These are phyloP conservation scores for Plasmodium gaboni DNA, from an alignment of 169 alveolate genomes.

Conservation along the genomic window DNA sequence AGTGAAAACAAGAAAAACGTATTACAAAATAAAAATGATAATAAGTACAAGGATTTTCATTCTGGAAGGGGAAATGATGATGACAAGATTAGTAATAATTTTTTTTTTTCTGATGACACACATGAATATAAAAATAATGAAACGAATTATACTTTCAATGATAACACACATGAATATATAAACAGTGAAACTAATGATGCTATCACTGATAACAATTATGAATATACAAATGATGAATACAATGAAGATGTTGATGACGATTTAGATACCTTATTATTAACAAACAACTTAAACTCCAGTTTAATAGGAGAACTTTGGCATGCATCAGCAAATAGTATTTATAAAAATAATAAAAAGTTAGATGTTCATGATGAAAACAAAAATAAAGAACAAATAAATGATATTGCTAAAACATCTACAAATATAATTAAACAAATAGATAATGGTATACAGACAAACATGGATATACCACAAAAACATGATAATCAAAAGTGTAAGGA, in stretches of 20 bases:
- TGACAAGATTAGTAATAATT: background rate
- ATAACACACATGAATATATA: background rate
- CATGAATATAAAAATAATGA: background rate
- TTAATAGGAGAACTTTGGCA: constrained; percentile 73
- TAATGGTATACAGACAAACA: background rate
- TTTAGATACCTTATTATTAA: constrained; percentile 45
- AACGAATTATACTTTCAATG: background rate
- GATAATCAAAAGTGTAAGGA: background rate
- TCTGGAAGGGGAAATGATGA: background rate
- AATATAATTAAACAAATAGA: background rate
- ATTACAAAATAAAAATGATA: background rate
- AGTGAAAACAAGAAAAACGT: background rate
- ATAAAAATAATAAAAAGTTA: constrained; percentile 3
- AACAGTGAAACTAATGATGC: background rate
- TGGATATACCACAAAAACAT: background rate
- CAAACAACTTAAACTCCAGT: constrained; percentile 67
- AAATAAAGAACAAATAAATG: background rate
- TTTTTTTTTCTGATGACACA: background rate
- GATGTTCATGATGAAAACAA: background rate
- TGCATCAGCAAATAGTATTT: constrained; percentile 69
- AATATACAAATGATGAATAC: background rate
- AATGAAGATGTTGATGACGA: constrained; percentile 66
- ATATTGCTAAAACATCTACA: background rate
- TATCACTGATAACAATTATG: background rate
- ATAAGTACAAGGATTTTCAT: background rate